phyloP scores from a whole-genome alignment of 106 monocot genomes.

The Alisma plantagoaquatica region DNA sequence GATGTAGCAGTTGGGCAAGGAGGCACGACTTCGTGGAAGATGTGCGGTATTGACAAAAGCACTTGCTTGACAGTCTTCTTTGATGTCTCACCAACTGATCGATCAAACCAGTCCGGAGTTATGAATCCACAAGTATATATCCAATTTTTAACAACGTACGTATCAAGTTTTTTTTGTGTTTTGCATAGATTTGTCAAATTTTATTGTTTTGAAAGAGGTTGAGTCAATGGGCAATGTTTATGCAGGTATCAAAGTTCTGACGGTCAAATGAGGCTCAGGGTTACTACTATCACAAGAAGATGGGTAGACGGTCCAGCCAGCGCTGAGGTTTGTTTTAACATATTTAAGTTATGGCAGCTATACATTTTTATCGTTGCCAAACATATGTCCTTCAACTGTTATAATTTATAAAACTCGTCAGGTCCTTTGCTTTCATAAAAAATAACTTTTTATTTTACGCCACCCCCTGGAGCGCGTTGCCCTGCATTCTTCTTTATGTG shows the following conservation, averaged over 20 bases:
- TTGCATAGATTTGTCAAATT: too few species aligned
- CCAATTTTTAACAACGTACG: slow-evolving; percentile 89
- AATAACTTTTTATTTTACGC: too few species aligned
- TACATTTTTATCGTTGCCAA: too few species aligned
- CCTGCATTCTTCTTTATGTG: too few species aligned
- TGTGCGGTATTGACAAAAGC: slow-evolving; percentile 92
- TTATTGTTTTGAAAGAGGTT: too few species aligned
- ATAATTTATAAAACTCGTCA: too few species aligned
- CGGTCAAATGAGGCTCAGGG: slow-evolving; percentile 78
- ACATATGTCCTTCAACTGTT: too few species aligned
- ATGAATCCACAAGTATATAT: slow-evolving; percentile 79
- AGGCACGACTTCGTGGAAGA: slow-evolving; percentile 89
- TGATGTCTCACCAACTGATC: slow-evolving; percentile 88
- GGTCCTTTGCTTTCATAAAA: too few species aligned
- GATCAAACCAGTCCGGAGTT: slow-evolving; percentile 53
- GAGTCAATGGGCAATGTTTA: too few species aligned
- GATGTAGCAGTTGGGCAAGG: slow-evolving; percentile 86
- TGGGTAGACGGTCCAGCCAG: slow-evolving; percentile 77
- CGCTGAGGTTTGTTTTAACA: slow-evolving; percentile 77
- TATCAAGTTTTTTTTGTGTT: too few species aligned
- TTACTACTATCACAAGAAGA: slow-evolving; percentile 73
- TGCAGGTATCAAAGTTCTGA: slow-evolving; percentile 86
- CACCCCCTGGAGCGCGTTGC: too few species aligned
- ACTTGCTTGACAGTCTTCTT: slow-evolving; percentile 96
- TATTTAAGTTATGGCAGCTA: too few species aligned